Conservation (phyloP, 352 stramenopile genomes). For the Phytophthora colocasiae region DNA sequence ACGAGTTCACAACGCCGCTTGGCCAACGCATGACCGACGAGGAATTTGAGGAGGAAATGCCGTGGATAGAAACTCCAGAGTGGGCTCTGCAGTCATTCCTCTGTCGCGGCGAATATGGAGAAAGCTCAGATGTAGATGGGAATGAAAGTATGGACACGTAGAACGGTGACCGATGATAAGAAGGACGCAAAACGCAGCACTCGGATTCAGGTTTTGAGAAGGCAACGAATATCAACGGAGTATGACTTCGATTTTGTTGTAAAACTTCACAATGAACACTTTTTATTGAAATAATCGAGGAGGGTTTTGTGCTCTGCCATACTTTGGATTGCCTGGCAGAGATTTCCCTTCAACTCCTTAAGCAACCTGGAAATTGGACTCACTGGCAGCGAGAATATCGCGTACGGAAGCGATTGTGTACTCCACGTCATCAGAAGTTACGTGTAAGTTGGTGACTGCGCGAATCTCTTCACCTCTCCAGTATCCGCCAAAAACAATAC, state of each 20-base stretch:
- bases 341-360: slow-evolving; percentile 21
- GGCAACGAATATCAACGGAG: no score
- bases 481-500: slow-evolving; percentile 76
- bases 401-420: slow-evolving; percentile 69
- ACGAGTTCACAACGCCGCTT: slow-evolving; percentile 18
- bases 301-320: slow-evolving; percentile 16
- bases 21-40: slow-evolving; percentile 18
- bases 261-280: slow-evolving; percentile 18
- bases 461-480: slow-evolving; percentile 69
- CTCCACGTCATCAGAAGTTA: slow-evolving; percentile 66
- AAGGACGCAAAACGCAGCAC: no score
- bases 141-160: no score
- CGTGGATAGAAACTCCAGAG: slow-evolving; percentile 4
- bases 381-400: slow-evolving; percentile 54
- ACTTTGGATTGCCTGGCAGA: slow-evolving; percentile 20
- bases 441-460: slow-evolving; percentile 80
- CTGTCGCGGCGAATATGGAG: neutral
- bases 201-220: no score
- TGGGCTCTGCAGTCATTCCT: slow-evolving; percentile 18
- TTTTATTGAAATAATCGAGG: slow-evolving; percentile 35
- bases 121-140: neutral
- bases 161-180: no score
- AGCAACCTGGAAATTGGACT: slow-evolving; percentile 35
- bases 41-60: slow-evolving; percentile 11
- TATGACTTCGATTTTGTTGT: no score